These are phyloP conservation scores for Pulveroboletus sp. DNA, from an alignment of 768 basidiomycete genomes.

Conservation along the genomic window DNA sequence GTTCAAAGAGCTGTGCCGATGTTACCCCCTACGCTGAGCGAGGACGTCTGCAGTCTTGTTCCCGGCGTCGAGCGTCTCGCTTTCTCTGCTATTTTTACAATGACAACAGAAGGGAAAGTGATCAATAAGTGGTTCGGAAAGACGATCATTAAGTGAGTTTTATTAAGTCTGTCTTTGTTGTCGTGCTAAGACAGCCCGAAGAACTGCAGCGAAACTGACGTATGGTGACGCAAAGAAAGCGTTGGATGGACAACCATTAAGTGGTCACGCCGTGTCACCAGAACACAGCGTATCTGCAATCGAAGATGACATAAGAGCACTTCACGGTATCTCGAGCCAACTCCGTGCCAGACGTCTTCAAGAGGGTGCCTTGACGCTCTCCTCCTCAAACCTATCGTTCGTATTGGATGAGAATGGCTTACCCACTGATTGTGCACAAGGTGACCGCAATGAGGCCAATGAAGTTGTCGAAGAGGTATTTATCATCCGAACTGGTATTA, in stretches of 20 bases:
- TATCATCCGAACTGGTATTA: background rate
- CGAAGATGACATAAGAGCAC: conserved; percentile 67
- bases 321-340: conserved; percentile 67
- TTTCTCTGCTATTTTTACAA: conserved; percentile 85
- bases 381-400: conserved; percentile 71
- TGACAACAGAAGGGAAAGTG: conserved; percentile 77
- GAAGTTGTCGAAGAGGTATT: conserved; percentile 83
- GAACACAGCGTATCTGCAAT: conserved; percentile 60
- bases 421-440: conserved; percentile 73
- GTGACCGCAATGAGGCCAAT: conserved; percentile 67
- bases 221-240: conserved; percentile 80
- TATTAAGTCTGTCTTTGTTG: background rate
- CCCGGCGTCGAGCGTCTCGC: conserved; percentile 87
- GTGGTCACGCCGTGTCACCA: conserved; percentile 45
- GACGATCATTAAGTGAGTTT: conserved; percentile 78
- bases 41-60: conserved; percentile 87
- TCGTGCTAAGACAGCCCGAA: conserved; percentile 27
- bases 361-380: conserved; percentile 70
- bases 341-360: conserved; percentile 71
- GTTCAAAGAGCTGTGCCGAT: conserved; percentile 95
- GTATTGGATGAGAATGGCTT: conserved; percentile 71
- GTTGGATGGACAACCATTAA: conserved; percentile 67
- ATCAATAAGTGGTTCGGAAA: conserved; percentile 90
- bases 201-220: conserved; percentile 81
- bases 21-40: conserved; percentile 90